Percentiles rank a stretch among this genome's conserved stretches.
Conservation (phyloP, 768 basidiomycete species). For the Hericium rajendrae region DNA sequence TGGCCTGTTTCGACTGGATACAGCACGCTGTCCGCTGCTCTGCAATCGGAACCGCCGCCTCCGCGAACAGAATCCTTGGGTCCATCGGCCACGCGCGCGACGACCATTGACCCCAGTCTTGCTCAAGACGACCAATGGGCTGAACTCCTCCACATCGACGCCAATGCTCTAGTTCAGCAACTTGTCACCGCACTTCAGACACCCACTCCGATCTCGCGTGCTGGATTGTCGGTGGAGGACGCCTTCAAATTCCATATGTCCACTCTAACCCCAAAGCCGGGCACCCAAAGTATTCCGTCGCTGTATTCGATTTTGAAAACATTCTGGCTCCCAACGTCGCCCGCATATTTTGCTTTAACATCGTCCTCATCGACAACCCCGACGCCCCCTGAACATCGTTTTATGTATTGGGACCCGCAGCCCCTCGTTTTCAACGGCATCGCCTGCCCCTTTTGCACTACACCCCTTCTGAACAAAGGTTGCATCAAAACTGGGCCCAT, state of each 20-base stretch:
- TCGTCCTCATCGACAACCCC: slow-evolving; percentile 61
- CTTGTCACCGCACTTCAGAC: slow-evolving; percentile 50
- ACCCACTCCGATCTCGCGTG: slow-evolving; percentile 51
- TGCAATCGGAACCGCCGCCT: slow-evolving; percentile 11
- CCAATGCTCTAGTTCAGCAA: slow-evolving; percentile 45
- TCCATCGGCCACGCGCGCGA: neutral
- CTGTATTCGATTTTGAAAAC: slow-evolving; percentile 74
- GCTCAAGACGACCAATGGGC: slow-evolving; percentile 53
- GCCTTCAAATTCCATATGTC: slow-evolving; percentile 71
- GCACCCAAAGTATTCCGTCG: slow-evolving; percentile 47
- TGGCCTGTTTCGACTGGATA: slow-evolving; percentile 8
- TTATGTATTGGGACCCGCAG: slow-evolving; percentile 83
- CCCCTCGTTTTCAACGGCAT: slow-evolving; percentile 80
- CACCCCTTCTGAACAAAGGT: slow-evolving; percentile 55
- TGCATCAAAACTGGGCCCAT: slow-evolving; percentile 66
- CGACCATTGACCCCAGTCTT: slow-evolving; percentile 23
- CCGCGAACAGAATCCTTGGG: neutral
- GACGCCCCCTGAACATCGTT: slow-evolving; percentile 63
- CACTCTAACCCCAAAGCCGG: slow-evolving; percentile 43
- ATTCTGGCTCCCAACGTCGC: slow-evolving; percentile 77
- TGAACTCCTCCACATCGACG: slow-evolving; percentile 43
- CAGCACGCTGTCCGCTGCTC: slow-evolving; percentile 12
- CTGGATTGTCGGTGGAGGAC: slow-evolving; percentile 60
- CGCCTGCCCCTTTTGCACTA: slow-evolving; percentile 55
- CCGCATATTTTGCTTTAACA: slow-evolving; percentile 67